Conservation (phyloP, 2,329 filamentous ascomycete species). For the Daldinia sp. region DNA sequence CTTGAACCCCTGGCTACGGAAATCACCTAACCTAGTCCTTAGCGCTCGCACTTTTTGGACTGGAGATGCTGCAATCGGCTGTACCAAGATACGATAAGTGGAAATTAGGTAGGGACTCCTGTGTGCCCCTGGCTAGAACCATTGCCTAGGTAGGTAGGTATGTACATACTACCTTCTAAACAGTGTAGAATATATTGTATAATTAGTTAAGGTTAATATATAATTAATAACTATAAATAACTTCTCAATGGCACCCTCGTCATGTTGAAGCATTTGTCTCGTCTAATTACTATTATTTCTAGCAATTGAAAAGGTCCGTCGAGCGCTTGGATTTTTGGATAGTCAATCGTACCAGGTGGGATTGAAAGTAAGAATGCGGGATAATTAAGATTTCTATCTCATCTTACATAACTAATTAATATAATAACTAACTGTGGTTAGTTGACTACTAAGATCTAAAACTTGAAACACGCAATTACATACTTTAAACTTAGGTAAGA, state of each 20-base stretch:
- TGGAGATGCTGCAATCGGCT: not conserved
- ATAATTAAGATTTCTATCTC: too few relatives aligned
- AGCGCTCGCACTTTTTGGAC: not conserved
- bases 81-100: not conserved
- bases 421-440: too few relatives aligned
- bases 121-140: not conserved
- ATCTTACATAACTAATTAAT: too few relatives aligned
- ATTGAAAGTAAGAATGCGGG: too few relatives aligned
- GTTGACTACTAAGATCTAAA: too few relatives aligned
- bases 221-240: too few relatives aligned
- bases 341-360: not conserved
- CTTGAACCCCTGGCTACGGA: not conserved
- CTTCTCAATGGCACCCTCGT: not conserved
- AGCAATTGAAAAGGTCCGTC: not conserved
- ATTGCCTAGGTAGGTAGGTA: too few relatives aligned
- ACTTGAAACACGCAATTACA: too few relatives aligned
- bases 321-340: not conserved
- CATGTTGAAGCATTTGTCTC: not conserved
- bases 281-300: not conserved
- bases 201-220: too few relatives aligned
- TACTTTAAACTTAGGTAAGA: too few relatives aligned
- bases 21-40: not conserved
- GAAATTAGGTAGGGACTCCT: not conserved
- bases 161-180: too few relatives aligned
- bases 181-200: too few relatives aligned